Evolutionary conservation across 495 filamentous ascomycete species (phyloP), one percentile per base, ranked within the genome.

Genomic region (Lasiosphaeriaceae sp.): DNA sequence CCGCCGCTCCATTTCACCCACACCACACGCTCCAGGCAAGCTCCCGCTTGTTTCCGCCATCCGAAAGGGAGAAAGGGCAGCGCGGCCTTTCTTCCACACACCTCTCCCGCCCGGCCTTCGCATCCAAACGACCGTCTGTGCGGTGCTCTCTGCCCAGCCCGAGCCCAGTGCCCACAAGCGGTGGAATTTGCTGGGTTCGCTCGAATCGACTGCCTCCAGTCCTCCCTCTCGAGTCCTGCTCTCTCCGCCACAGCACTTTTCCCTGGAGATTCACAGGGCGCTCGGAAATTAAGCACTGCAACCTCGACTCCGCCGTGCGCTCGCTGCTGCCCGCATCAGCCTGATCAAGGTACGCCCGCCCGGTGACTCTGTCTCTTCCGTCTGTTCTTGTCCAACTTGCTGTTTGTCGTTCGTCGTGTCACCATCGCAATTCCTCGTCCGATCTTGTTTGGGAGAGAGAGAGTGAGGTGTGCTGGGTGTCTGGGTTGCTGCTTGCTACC

Each of bases 271-370:
- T 58, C 52, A 31, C 55, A 61, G 37, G 54, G 57, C 45, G n/a
- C 14, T 47, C 59, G 65, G 65, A 68, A 61, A 68, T 68, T 68
- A 63, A 58, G 39, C 44, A 63, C 60, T 68, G 65, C 62, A 68
- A 68, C 65, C 47, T 59, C 59, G 52, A 48, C 56, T 53, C 21
- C 47, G 47, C 49, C 31, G 47, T 45, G 26, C 37, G 31, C 29
- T 55, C 17, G n/a, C n/a, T n/a, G n/a, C n/a, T n/a, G n/a, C n/a
- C n/a, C 19, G 50, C 55, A 48, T 39, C 44, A 43, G 24, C 52
- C 52, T 55, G 51, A 59, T 59, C 57, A 59, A n/a, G 57, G 57
- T 59, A 54, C 57, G 51, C n/a, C 46, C 54, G 26, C 23, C 23
- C 26, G 9, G 7, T n/a, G 46, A 8, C 17, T 4, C 9, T 47